A percentile compares a stretch with the other conserved stretches of the same genome.
phyloP scores from a whole-genome alignment of 306 rosid species.

The Vicia sativa region DNA sequence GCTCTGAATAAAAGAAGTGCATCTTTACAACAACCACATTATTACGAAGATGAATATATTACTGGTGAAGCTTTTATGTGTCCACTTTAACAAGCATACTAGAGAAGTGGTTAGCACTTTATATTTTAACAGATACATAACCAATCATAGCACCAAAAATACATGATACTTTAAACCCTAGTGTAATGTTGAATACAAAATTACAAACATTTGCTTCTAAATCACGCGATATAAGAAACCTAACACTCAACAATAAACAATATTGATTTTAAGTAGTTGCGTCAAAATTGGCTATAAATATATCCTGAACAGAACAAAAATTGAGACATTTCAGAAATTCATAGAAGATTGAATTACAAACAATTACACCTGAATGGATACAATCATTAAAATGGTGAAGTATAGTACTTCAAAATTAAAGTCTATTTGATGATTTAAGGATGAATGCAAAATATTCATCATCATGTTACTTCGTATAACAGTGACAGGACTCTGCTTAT shows the following conservation, averaged over 20 bases:
- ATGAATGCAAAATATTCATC: slow-evolving; percentile 5
- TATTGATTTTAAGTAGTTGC: neutral
- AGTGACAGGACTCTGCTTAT: slow-evolving; percentile 5
- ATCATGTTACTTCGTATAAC: neutral
- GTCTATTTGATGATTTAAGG: neutral
- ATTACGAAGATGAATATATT: slow-evolving; percentile 15
- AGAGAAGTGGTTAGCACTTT: neutral
- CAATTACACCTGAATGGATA: neutral
- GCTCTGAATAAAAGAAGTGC: neutral
- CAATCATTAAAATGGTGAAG: neutral
- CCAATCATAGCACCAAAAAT: neutral
- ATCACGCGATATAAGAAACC: neutral
- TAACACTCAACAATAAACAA: neutral
- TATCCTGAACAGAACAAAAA: neutral
- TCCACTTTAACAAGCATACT: slow-evolving; percentile 4
- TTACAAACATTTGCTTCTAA: slow-evolving; percentile 1
- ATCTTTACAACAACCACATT: neutral
- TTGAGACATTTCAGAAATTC: neutral
- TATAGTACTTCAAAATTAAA: neutral
- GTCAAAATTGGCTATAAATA: neutral
- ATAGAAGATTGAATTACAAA: neutral
- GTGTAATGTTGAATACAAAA: neutral
- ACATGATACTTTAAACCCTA: neutral
- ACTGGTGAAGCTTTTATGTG: neutral
- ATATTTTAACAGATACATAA: neutral